Evolutionary conservation across 2,329 filamentous ascomycete genomes (phyloP).

Genomic region (Scedosporium dehoogii): DNA sequence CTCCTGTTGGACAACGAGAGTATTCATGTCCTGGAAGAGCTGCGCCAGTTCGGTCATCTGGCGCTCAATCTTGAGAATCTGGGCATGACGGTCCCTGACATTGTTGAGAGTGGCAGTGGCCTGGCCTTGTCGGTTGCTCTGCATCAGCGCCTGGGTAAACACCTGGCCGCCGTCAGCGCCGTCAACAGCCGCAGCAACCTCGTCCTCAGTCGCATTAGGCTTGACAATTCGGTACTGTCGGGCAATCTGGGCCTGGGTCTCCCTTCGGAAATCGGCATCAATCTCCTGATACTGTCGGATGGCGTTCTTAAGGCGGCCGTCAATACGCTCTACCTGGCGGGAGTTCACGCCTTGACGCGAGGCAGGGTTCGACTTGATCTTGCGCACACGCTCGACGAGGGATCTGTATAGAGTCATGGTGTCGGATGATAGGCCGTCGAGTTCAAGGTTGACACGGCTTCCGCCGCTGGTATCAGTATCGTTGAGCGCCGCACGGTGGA

Average conservation of each 20-base stretch:
- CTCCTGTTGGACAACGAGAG: constrained; percentile 79
- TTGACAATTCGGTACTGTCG: constrained; percentile 85
- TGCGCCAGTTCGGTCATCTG: constrained; percentile 81
- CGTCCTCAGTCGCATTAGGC: constrained; percentile 67
- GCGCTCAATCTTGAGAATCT: constrained; percentile 83
- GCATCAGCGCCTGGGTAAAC: constrained; percentile 79
- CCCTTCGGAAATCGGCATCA: constrained; percentile 71
- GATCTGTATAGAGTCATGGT: constrained; percentile 77
- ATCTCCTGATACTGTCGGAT: constrained; percentile 74
- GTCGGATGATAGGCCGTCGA: constrained; percentile 64
- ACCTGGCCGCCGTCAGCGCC: constrained; percentile 64
- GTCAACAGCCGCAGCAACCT: constrained; percentile 69
- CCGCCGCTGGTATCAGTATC: constrained; percentile 63
- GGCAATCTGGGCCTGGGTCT: constrained; percentile 72
- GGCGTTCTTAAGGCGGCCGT: constrained; percentile 68
- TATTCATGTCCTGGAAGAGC: constrained; percentile 84
- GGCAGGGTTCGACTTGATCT: constrained; percentile 73
- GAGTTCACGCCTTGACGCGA: constrained; percentile 63
- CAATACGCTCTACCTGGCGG: constrained; percentile 71
- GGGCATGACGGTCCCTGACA: constrained; percentile 73
- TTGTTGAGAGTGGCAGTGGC: constrained; percentile 69
- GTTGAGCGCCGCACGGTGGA: constrained; percentile 63
- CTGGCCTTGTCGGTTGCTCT: constrained; percentile 71
- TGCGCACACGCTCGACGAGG: constrained; percentile 69
- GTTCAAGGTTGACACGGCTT: constrained; percentile 55